Base-by-base conservation (phyloP, 352 stramenopile genomes). In the Phytopythium mirpurense region DNA sequence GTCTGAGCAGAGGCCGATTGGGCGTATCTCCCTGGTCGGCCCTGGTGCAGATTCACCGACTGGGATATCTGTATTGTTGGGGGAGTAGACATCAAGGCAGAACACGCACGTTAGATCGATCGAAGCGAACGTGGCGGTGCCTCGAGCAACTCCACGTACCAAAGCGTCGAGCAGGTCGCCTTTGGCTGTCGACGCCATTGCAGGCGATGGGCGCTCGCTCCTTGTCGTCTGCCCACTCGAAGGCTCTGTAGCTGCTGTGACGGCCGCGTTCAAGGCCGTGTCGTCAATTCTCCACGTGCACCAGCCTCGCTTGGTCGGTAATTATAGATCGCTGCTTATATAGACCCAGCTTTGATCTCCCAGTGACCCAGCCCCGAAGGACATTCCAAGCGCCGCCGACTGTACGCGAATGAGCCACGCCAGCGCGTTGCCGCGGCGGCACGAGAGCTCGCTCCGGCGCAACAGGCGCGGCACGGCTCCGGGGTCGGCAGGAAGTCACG, bases 401-500 rank as follows among this genome's bases (percentile, higher is more conserved):
- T 18, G 19, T 19, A 19, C 0, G 24, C 24, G 19, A 27, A 73
- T 73, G 65, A 62, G 40, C 19, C 24, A 26, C 15, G 42, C 59
- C 29, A 38, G 19, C 5, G 43, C 51, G 23, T 62, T 63, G 0
- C 36, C 62, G 16, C 48, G 55, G 19, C 56, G 58, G n/a, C 47
- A 41, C 14, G 57, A 64, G 31, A 72, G 58, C n/a, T 63, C 66
- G n/a, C 32, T 73, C 23, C 44, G 51, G 26, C 67, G 61, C 7
- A 56, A 59, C 55, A 74, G 52, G 57, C 63, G 67, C 32, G 70
- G 70, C 40, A 42, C 57, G 2, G 35, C 27, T 12, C 24, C 46
- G 31, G n/a, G 18, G 5, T 26, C 38, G 6, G 46, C 59, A 29
- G 34, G 63, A 18, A 63, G 60, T 16, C 60, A 50, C 26, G 65